Conservation (phyloP, 2,329 filamentous ascomycete genomes). For the Claviceps sp. region DNA sequence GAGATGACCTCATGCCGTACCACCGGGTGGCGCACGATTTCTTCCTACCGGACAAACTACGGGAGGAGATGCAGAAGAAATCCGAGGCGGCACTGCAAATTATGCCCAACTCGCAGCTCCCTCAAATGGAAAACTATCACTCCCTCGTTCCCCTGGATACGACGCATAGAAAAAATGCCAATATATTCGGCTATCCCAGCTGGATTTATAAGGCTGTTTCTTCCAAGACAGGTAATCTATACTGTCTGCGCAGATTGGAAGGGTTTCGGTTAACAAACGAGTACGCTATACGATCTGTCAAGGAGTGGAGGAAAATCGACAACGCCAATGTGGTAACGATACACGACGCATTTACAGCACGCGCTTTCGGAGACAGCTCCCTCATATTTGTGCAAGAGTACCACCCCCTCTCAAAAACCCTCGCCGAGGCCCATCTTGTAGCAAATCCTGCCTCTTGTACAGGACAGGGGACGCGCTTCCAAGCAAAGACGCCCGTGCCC, state of each 20-base stretch:
- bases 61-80: constrained; percentile 83
- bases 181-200: constrained; percentile 73
- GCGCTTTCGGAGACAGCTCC: constrained; percentile 88
- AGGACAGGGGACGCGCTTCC: constrained; percentile 30
- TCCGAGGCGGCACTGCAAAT: constrained; percentile 74
- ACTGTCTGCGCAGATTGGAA: constrained; percentile 76
- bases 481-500: constrained; percentile 35
- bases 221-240: constrained; percentile 77
- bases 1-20: constrained; percentile 69
- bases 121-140: constrained; percentile 77
- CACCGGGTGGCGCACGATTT: constrained; percentile 82
- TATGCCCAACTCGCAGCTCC: constrained; percentile 63
- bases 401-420: constrained; percentile 77
- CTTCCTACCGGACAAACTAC: constrained; percentile 74
- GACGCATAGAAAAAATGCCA: constrained; percentile 61
- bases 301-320: constrained; percentile 77
- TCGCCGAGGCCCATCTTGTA: constrained; percentile 66
- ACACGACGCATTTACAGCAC: constrained; percentile 84
- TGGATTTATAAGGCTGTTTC: constrained; percentile 95
- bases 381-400: constrained; percentile 91
- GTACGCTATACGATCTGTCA: constrained; percentile 71
- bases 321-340: constrained; percentile 74
- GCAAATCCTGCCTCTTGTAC: constrained; percentile 13
- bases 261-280: constrained; percentile 82
- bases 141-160: constrained; percentile 83